phyloP scores from a whole-genome alignment of 2,329 filamentous ascomycete species.

The Sporothrix inflata region DNA sequence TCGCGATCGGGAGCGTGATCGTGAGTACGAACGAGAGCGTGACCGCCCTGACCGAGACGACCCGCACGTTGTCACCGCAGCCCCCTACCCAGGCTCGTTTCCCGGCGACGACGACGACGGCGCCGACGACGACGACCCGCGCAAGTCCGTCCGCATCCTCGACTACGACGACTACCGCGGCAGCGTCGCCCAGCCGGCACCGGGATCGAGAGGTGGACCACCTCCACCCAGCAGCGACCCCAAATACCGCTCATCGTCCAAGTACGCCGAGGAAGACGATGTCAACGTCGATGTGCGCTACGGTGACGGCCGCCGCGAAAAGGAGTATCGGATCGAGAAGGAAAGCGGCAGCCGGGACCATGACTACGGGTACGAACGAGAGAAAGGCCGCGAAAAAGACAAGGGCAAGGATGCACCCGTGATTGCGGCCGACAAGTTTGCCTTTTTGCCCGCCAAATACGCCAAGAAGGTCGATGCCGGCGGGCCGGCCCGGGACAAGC shows the following conservation, averaged over 20 bases:
- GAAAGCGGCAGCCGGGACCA: slow-evolving; percentile 34
- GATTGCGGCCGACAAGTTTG: slow-evolving; percentile 45
- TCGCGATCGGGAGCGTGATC: slow-evolving; percentile 44
- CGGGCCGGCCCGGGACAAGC: slow-evolving; percentile 13
- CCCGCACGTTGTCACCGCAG: slow-evolving; percentile 46
- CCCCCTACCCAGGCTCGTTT: slow-evolving; percentile 52
- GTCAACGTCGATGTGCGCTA: slow-evolving; percentile 40
- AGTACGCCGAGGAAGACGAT: slow-evolving; percentile 43
- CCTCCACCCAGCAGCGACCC: slow-evolving; percentile 35
- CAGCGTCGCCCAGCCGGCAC: slow-evolving; percentile 41
- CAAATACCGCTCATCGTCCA: slow-evolving; percentile 44
- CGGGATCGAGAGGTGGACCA: slow-evolving; percentile 16
- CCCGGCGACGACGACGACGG: slow-evolving; percentile 45
- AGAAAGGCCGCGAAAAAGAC: slow-evolving; percentile 38
- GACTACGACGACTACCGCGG: slow-evolving; percentile 40
- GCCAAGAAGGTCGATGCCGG: slow-evolving; percentile 38
- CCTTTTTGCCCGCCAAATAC: slow-evolving; percentile 55
- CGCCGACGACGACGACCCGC: slow-evolving; percentile 41
- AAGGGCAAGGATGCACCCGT: slow-evolving; percentile 41
- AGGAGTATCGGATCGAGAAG: slow-evolving; percentile 37
- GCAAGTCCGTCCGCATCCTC: slow-evolving; percentile 39
- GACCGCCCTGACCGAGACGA: slow-evolving; percentile 22
- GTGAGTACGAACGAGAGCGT: slow-evolving; percentile 32
- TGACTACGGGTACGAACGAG: background rate
- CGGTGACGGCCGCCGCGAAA: slow-evolving; percentile 37